Percentiles rank a stretch among this genome's conserved stretches.
phyloP scores from a whole-genome alignment of 768 basidiomycete genomes.

The Lactifluus rugatus region DNA sequence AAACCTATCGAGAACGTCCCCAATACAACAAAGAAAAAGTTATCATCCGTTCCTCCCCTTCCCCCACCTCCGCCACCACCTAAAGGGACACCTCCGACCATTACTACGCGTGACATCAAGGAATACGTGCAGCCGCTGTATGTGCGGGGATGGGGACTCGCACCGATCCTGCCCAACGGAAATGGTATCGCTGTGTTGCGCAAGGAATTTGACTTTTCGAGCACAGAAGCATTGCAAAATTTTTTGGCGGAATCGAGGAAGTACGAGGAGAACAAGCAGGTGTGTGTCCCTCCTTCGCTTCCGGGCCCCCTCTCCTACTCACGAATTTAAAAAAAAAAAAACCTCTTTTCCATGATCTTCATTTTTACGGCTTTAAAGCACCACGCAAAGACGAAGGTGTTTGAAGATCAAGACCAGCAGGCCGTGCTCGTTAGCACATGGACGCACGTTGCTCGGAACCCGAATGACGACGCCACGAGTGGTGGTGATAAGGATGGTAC shows the following conservation, averaged over 20 bases:
- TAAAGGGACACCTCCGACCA: background rate
- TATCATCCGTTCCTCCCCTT: background rate
- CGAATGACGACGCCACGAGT: background rate
- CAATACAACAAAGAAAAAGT: background rate
- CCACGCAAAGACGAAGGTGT: constrained; percentile 3
- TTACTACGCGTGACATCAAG: constrained; percentile 7
- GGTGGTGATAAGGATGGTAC: background rate
- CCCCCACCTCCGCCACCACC: background rate
- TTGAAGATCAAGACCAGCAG: background rate
- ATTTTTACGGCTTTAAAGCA: background rate
- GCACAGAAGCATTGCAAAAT: background rate
- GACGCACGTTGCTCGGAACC: constrained; percentile 9
- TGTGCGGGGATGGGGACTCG: constrained; percentile 10
- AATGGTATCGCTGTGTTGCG: constrained; percentile 12
- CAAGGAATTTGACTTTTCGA: constrained; percentile 9
- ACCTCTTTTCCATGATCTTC: too few relatives aligned
- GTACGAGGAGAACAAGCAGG: constrained; percentile 5
- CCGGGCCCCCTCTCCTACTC: too few relatives aligned
- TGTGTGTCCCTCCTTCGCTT: background rate
- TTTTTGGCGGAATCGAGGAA: constrained; percentile 5
- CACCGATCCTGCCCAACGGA: constrained; percentile 7
- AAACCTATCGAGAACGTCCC: background rate
- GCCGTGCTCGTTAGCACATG: constrained; percentile 11
- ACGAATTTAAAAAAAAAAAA: background rate
- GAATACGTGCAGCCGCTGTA: constrained; percentile 9